Base-by-base conservation (phyloP, 306 rosid genomes). In the Castanea sativa region DNA sequence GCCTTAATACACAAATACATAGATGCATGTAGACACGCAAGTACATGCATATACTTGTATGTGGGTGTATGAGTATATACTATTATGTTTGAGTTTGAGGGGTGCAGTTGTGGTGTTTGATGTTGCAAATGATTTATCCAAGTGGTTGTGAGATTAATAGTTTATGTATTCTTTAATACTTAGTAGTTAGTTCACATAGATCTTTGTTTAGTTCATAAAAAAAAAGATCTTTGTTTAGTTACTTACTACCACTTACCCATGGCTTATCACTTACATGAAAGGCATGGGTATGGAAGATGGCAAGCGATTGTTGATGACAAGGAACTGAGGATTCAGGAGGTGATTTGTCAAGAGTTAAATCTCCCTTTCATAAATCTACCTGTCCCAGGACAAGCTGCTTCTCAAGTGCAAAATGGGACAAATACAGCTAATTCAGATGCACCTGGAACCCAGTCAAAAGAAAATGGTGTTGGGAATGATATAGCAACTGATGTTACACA, bases 211-310 rank as follows among this genome's bases (percentile, higher is more conserved):
- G 58, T 6, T 52, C 23, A 23, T 23, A 23, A 23, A 23, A 23
- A 23, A 23, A 23, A 23, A 49, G 77, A 63, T 27, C 3, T 15
- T 52, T 76, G 74, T 71, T 59, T 15, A 13, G 58, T 6, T 52
- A 69, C 77, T 81, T 38, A 76, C 67, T n/a, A 25, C 27, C 2
- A 71, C 19, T 14, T 33, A 35, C 72, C 51, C n/a, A 5, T 67
- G 25, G 20, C 27, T 33, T 35, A 35, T 65, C 35, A 23, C 53
- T 68, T 68, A 19, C 52, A 68, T 35, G 27, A 4, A 78, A 95
- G 99, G 91, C 99, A 95, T 77, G 99, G 99, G 56, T 95, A 95
- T 80, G 99, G 99, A 82, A 90, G 96, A 90, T 95, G 99, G 99
- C 99, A 95, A 87, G 95, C 98, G 53, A 95, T 95, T 78, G 84